Base-by-base conservation (phyloP, 345 rosid genomes). In the Clarkia xantiana region DNA sequence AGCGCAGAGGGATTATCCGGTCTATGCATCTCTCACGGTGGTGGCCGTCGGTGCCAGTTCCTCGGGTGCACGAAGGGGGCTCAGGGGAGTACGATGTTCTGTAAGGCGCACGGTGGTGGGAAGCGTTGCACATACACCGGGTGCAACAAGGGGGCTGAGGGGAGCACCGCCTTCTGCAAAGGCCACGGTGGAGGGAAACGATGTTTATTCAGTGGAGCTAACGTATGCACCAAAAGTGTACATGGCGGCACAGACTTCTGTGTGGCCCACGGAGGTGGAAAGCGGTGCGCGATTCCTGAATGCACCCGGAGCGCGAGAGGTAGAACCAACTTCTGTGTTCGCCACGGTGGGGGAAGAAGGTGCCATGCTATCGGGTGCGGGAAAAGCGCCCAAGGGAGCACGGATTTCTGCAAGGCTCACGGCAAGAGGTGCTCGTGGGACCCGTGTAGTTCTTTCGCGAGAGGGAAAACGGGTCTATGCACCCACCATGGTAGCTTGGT, bases 261-360 rank as follows among this genome's bases (percentile, higher is more conserved):
- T 51, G 99, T 91, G 1, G 96, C 96, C 1, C 98, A 91, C 25
- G 99, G 99, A 1, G 99, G 99, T 47, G 99, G 97, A 14, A 93
- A 93, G 76, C 76, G 99, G 66, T 93, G 99, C 43, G 83, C 82
- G 11, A 67, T 74, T 54, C 64, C 94, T 11, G 94, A 76, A 51
- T 93, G 99, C 64, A 82, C 97, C 10, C 84, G 80, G 71, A 87
- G 99, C 69, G 99, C 99, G 0, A 87, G 99, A 70, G 99, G 99
- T 56, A 68, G 94, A 51, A 93, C 99, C 18, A 77, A 80, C 53
- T 87, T 52, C 55, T 93, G 99, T 51, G 99, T 93, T 45, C 90
- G 94, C 18, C 99, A 93, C 59, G 99, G 99, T 47, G 99, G 99
- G 19, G 99, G 99, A 11, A 87, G 80, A 73, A 78, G 99, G 44